Percentiles rank a stretch among this genome's conserved stretches.
Conservation (phyloP, 2,329 filamentous ascomycete genomes). For the Chrysosporium keratinophilum region DNA sequence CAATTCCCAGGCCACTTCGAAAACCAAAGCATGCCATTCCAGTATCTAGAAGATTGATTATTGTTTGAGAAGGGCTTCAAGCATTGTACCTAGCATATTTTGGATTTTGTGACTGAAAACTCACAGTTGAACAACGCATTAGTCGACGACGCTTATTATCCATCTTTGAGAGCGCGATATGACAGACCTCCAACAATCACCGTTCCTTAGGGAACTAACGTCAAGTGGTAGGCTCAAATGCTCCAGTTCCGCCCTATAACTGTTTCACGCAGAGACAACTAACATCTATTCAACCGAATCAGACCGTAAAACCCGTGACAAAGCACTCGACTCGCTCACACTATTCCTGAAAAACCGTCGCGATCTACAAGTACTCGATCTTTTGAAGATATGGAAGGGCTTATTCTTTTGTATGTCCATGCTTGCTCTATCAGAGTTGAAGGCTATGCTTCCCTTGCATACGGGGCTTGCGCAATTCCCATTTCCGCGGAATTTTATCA, state of each 20-base stretch:
- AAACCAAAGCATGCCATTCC: no score
- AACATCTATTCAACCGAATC: slow-evolving; percentile 11
- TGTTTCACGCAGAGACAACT: slow-evolving; percentile 12
- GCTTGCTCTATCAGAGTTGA: background rate
- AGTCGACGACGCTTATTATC: background rate
- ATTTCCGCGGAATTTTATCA: no score
- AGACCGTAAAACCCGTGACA: slow-evolving; percentile 70
- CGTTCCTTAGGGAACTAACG: slow-evolving; percentile 73
- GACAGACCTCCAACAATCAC: slow-evolving; percentile 40
- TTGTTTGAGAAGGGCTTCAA: no score
- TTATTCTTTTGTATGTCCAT: slow-evolving; percentile 62
- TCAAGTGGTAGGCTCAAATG: slow-evolving; percentile 58
- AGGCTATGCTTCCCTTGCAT: background rate
- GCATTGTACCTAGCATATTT: no score
- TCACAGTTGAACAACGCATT: background rate
- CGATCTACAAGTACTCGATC: slow-evolving; percentile 56
- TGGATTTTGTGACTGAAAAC: background rate
- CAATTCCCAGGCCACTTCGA: no score
- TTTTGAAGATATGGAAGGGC: slow-evolving; percentile 87
- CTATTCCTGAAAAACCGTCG: slow-evolving; percentile 60
- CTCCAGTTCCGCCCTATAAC: background rate
- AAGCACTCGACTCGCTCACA: slow-evolving; percentile 65
- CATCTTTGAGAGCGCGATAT: background rate
- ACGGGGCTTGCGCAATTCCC: no score
- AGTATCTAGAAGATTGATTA: no score